phyloP scores from a whole-genome alignment of 768 basidiomycete genomes.

The Podaxis sp. region DNA sequence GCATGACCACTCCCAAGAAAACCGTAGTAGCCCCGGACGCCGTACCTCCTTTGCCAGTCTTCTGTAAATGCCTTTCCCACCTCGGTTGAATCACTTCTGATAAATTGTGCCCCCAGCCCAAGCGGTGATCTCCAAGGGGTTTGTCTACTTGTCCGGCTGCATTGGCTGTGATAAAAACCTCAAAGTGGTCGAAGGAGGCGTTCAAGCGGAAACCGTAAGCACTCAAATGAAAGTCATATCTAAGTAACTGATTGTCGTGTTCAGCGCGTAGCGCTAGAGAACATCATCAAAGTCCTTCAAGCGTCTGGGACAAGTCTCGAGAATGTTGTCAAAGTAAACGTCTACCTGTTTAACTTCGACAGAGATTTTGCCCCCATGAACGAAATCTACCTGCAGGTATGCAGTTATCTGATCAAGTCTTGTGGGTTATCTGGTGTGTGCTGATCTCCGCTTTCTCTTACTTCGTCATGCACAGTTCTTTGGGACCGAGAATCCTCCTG shows the following conservation, averaged over 20 bases:
- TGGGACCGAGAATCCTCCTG: slow-evolving; percentile 42
- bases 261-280: slow-evolving; percentile 38
- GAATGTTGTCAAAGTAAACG: slow-evolving; percentile 41
- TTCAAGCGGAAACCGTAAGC: slow-evolving; percentile 18
- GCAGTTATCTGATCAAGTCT: not conserved
- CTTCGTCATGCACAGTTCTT: slow-evolving; percentile 41
- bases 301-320: slow-evolving; percentile 41
- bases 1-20: slow-evolving; percentile 19
- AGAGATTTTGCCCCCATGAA: slow-evolving; percentile 40
- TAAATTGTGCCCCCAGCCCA: slow-evolving; percentile 28
- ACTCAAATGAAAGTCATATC: not conserved
- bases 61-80: slow-evolving; percentile 25
- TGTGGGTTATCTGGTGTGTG: not conserved
- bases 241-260: not conserved
- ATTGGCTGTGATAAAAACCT: slow-evolving; percentile 17
- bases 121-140: slow-evolving; percentile 33
- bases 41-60: slow-evolving; percentile 34
- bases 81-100: not conserved
- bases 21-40: slow-evolving; percentile 32
- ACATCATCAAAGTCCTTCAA: slow-evolving; percentile 39
- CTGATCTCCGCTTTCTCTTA: not conserved
- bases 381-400: slow-evolving; percentile 36
- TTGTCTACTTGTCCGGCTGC: slow-evolving; percentile 19
- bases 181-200: slow-evolving; percentile 18
- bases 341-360: slow-evolving; percentile 39